Evolutionary conservation across 2,329 filamentous ascomycete species (phyloP).

Genomic region (Blastomyces percursus): DNA sequence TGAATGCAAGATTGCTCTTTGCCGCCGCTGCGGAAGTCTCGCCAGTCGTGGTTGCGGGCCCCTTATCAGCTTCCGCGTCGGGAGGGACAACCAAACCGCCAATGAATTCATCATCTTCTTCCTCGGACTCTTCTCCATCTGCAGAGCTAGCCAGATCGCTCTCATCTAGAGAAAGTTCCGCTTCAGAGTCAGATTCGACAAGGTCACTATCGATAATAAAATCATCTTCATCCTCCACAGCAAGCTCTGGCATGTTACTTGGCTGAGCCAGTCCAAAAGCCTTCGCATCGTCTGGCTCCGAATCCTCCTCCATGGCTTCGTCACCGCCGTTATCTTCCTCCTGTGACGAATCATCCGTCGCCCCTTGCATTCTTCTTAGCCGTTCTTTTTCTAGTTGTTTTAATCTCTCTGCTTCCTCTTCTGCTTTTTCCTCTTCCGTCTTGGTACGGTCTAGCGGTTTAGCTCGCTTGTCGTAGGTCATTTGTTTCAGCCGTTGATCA

Average conservation of each 20-base stretch:
- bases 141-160: conserved; percentile 22
- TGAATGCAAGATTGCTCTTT: conserved; percentile 57
- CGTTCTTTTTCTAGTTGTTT: conserved; percentile 75
- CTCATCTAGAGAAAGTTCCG: conserved; percentile 32
- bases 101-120: conserved; percentile 60
- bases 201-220: conserved; percentile 85
- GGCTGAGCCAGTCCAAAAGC: conserved; percentile 52
- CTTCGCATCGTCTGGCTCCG: conserved; percentile 45
- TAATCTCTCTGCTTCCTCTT: conserved; percentile 64
- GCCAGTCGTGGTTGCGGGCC: background rate
- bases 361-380: conserved; percentile 75
- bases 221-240: conserved; percentile 87
- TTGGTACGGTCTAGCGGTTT: conserved; percentile 79
- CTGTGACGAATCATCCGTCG: conserved; percentile 51
- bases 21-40: conserved; percentile 39
- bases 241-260: conserved; percentile 39
- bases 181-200: conserved; percentile 64
- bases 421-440: conserved; percentile 74
- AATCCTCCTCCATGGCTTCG: conserved; percentile 37
- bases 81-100: conserved; percentile 48
- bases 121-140: conserved; percentile 49
- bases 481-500: conserved; percentile 67
- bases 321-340: conserved; percentile 30
- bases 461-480: conserved; percentile 74
- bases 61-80: conserved; percentile 28